Conservation (phyloP, 352 stramenopile genomes). For the Pythium monospermum region DNA sequence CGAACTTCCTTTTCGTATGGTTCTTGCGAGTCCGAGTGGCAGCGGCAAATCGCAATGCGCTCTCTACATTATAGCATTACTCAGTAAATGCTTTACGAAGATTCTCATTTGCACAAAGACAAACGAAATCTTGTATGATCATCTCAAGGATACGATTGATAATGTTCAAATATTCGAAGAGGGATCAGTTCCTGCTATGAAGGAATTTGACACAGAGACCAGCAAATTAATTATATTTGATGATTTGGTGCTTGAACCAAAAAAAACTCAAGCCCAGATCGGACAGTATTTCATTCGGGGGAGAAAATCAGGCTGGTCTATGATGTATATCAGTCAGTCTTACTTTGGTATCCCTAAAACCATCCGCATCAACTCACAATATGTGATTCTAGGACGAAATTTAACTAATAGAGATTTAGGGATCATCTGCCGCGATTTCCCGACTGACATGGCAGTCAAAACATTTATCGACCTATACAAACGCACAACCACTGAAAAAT, state of each 20-base stretch:
- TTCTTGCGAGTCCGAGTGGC: conserved; percentile 4
- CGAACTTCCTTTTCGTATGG: conserved; percentile 12
- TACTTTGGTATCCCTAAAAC: conserved; percentile 17
- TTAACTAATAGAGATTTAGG: conserved; percentile 6
- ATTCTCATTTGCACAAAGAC: conserved; percentile 14
- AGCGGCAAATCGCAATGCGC: conserved; percentile 2
- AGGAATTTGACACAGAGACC: conserved; percentile 8
- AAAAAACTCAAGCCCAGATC: conserved; percentile 13
- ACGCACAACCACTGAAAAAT: conserved; percentile 8
- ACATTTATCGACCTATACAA: conserved; percentile 12
- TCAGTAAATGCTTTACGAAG: conserved; percentile 15
- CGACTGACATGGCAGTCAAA: conserved; percentile 2
- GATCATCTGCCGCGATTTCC: conserved; percentile 12
- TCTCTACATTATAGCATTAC: conserved; percentile 13
- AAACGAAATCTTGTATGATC: conserved; percentile 11
- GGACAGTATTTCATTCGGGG: conserved; percentile 14
- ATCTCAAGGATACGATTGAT: conserved; percentile 9
- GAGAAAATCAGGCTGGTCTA: conserved; percentile 3
- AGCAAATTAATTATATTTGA: conserved; percentile 14
- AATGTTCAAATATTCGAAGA: conserved; percentile 14
- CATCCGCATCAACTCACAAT: conserved; percentile 10
- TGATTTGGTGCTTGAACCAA: conserved; percentile 11
- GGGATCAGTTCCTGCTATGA: conserved; percentile 5
- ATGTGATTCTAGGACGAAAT: conserved; percentile 9
- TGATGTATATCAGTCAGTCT: conserved; percentile 11